Base-by-base conservation (phyloP, 2,329 filamentous ascomycete genomes). In the Blastomyces emzantsi region DNA sequence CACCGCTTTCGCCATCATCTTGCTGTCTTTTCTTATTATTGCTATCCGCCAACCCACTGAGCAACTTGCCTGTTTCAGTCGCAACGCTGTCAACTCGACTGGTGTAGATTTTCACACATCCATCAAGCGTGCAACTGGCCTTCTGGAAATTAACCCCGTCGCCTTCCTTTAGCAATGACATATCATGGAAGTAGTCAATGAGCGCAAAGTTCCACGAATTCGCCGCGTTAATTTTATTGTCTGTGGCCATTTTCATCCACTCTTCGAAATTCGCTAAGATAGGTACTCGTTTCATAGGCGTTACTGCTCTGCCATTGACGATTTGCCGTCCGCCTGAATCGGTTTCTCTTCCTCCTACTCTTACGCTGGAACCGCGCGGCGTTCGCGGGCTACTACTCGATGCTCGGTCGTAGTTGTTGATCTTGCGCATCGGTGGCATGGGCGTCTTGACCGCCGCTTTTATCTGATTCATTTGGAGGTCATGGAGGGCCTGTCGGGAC, bases 181-280 rank as follows among this genome's bases (percentile, higher is more conserved):
- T 97, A 73, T 99, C 94, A 76, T 99, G 93, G 72, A 99, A 99
- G 78, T 99, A 99, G 76, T 99, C 94, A 73, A 99, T 99, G 22
- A 99, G 84, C n/a, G 94, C 94, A 78, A 99, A 97, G 76, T 97
- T 97, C 94, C 94, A 99, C 39, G 92, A 97, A 76, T 99, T 99
- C 65, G 89, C 87, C 59, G 94, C 93, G 74, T 97, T 99, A 82
- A 99, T 99, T 78, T 94, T 94, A 79, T 99, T 99, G 80, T 99
- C 94, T 19, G 94, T 97, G 1, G 94, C 94, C 92, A 99, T 96
- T 82, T 97, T 99, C 92, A 99, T 97, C 94, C 93, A 97, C 75
- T 99, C 94, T 76, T 99, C 94, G 71, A 97, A 99, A 77, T 99
- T 99, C 72, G 94, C 94, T 62, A 99, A 81, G 70, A 99, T 89